Evolutionary conservation across 108 stramenopile genomes (phyloP), one percentile per base, ranked within the genome.

Genomic region (Aurantiochytrium sp.): DNA sequence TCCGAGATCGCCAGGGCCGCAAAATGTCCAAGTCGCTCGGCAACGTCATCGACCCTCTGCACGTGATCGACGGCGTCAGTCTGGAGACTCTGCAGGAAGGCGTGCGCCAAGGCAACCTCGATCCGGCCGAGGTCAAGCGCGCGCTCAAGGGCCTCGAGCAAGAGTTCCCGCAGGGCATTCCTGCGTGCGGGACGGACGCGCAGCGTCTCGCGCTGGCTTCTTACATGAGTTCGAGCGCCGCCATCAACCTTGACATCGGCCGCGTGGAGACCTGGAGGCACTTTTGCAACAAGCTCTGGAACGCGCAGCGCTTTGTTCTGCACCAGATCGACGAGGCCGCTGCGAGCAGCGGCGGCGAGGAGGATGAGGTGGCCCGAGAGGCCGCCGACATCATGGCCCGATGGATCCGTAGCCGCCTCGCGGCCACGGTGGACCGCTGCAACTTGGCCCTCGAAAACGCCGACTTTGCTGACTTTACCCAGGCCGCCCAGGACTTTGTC

Each of bases 21-120:
- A 99, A 99, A 92, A 99, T 99, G 99, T 96, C 96, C 65, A 99
- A 99, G 90, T 98, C 97, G 10, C 97, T 97, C 89, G 99, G 99
- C 27, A 99, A 99, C 87, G 99, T 99, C 4, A 91, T 99, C 45
- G 99, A 99, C 93, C 99, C 99, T 4, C 87, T 98, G 36, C 96
- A 97, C 86, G 97, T 97, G 50, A 97, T 98, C 30, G 96, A 95
- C 6, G 89, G 96, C 4, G 45, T 52, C 0, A n/a, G 24, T 21
- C 55, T 88, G 52, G 81, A 86, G 15, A 4, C 86, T 0, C 31
- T 87, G 52, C 37, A 22, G 52, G 69, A 17, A 8, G 87, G 21
- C n/a, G 52, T 69, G 4, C 55, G 24, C 1, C n/a, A 37, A 4
- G 69, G 69, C 15, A 37, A 86, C 36, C 17, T 69, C 22, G 50